phyloP scores from a whole-genome alignment of 495 filamentous ascomycete species.

The Massariosphaeria phaeospora region DNA sequence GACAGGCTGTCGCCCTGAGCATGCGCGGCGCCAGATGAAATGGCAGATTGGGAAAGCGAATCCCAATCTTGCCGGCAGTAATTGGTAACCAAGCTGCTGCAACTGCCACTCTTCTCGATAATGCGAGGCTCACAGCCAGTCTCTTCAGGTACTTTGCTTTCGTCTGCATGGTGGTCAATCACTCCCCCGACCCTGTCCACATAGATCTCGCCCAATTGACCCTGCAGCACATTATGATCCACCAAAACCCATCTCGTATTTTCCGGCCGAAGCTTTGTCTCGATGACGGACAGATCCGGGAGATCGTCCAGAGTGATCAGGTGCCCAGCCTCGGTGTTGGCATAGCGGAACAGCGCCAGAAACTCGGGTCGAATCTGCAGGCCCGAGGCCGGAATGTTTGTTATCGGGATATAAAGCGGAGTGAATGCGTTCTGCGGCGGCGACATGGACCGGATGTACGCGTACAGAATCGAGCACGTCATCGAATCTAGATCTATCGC shows the following conservation, averaged over 20 bases:
- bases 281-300: constrained; percentile 33
- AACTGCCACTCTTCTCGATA: constrained; percentile 67
- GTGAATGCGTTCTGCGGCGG: constrained; percentile 44
- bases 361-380: constrained; percentile 78
- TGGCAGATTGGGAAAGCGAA: constrained; percentile 33
- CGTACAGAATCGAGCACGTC: constrained; percentile 74
- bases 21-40: constrained; percentile 36
- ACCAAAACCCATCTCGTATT: constrained; percentile 62
- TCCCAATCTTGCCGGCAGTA: constrained; percentile 59
- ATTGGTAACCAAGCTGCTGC: constrained; percentile 68
- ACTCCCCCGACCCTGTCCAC: constrained; percentile 58
- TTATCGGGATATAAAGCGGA: constrained; percentile 69
- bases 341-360: constrained; percentile 44
- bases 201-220: constrained; percentile 45
- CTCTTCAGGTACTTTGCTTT: constrained; percentile 54
- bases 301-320: constrained; percentile 47
- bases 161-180: constrained; percentile 90
- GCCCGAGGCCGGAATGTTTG: constrained; percentile 66
- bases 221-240: constrained; percentile 80
- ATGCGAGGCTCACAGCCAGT: constrained; percentile 51
- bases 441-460: constrained; percentile 66
- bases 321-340: constrained; percentile 37
- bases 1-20: constrained; percentile 30
- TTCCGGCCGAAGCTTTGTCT: constrained; percentile 36
- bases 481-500: constrained; percentile 82